Conservation (phyloP, 2,329 filamentous ascomycete genomes). For the Neofusicoccum parvum region DNA sequence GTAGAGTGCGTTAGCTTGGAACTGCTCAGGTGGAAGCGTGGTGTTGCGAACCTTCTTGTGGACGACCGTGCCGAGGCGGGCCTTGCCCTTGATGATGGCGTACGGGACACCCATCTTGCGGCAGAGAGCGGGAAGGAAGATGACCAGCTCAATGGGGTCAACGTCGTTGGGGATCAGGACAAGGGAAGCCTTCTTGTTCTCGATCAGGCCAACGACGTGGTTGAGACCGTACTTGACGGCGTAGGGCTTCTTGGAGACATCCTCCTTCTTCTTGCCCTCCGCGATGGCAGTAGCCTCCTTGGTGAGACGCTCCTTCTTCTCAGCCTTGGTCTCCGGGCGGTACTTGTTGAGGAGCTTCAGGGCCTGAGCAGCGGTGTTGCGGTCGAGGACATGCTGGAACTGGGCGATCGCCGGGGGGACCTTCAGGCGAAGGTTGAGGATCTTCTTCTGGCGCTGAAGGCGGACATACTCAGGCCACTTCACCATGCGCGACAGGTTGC, state of each 20-base stretch:
- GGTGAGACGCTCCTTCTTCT: slow-evolving; percentile 99
- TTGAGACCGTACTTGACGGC: slow-evolving; percentile 99
- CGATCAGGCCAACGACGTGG: slow-evolving; percentile 69
- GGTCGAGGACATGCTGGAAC: slow-evolving; percentile 87
- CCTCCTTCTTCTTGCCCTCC: slow-evolving; percentile 99
- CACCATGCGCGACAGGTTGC: slow-evolving; percentile 82
- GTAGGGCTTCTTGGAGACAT: slow-evolving; percentile 99
- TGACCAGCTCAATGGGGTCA: slow-evolving; percentile 98
- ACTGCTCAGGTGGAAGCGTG: neutral
- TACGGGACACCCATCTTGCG: slow-evolving; percentile 99
- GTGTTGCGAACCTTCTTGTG: slow-evolving; percentile 88
- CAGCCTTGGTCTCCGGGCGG: slow-evolving; percentile 96
- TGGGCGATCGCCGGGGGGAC: slow-evolving; percentile 95
- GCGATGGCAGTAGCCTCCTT: slow-evolving; percentile 97
- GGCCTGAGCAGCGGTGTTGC: slow-evolving; percentile 77
- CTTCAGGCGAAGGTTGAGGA: slow-evolving; percentile 98
- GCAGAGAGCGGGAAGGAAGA: slow-evolving; percentile 98
- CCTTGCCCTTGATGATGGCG: slow-evolving; percentile 99
- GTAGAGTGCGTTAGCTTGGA: slow-evolving; percentile 32
- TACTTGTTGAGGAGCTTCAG: slow-evolving; percentile 99
- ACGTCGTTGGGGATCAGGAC: slow-evolving; percentile 99
- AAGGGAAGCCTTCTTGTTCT: slow-evolving; percentile 98
- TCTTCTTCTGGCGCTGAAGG: slow-evolving; percentile 90
- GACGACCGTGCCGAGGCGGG: slow-evolving; percentile 95
- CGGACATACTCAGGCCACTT: slow-evolving; percentile 99